Base-by-base conservation (phyloP, 495 filamentous ascomycete species). In the Xylaria curta region DNA sequence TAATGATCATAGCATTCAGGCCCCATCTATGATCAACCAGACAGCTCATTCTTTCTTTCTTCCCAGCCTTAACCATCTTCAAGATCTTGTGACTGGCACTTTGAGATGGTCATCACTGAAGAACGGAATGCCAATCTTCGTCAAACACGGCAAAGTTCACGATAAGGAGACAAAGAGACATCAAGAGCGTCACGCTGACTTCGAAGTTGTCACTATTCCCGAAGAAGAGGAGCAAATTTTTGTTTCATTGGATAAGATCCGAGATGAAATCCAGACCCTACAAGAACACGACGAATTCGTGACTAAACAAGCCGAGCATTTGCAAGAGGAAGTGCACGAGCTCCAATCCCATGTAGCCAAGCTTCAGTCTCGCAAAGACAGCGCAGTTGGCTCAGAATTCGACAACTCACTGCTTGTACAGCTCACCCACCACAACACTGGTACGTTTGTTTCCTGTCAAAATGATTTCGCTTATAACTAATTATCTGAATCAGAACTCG, bases 231-330 rank as follows among this genome's bases (percentile, higher is more conserved):
- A 82, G 76, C 78, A 84, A 60, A 85, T 87, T 40, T 86, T 87
- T 65, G 84, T 85, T 33, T 85, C 84, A 13, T 75, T 86, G 78
- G 85, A 87, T 85, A 87, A 85, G 83, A 85, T 87, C 83, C 84
- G 82, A 64, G 82, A 85, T 40, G 85, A 87, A 69, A 81, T 87
- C 64, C 76, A 82, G 61, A 80, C 83, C 65, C 76, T 86, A 59
- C 83, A 85, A 64, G 84, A 87, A 54, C 85, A 87, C 70, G 82
- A 86, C 62, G 83, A 84, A 24, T 76, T 84, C 68, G 77, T 87
- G 10, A 81, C 85, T 61, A 80, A 81, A 58, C 83, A 87, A 69
- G 83, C 84, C 0, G 83, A 83, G 70, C 83, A 81, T 59, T 78
- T 87, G 12, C 83, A 86, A 70, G 75, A 82, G 13, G 82, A 86